These are phyloP conservation scores for Trapa incisa DNA, from an alignment of 345 rosid species.

Conservation along the genomic window DNA sequence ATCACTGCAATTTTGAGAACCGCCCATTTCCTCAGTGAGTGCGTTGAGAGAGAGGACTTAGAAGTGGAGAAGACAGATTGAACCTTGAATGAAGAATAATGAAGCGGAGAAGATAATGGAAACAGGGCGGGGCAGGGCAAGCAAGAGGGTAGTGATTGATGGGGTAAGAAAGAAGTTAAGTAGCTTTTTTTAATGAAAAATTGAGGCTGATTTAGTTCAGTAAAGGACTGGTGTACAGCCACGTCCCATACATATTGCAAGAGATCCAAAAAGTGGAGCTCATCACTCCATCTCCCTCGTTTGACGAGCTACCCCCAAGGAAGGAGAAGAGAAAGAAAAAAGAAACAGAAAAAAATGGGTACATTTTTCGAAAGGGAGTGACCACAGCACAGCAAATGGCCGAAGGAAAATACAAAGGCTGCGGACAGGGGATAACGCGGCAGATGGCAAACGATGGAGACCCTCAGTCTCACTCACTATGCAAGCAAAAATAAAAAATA, in stretches of 20 bases:
- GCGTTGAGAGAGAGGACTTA: no score
- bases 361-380: not conserved
- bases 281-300: not conserved
- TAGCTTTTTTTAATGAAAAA: not conserved
- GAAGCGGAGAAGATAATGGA: not conserved
- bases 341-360: not conserved
- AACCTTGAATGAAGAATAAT: not conserved
- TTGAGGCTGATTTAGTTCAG: not conserved
- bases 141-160: not conserved
- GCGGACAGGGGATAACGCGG: not conserved
- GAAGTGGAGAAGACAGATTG: not conserved
- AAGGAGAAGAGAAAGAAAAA: not conserved
- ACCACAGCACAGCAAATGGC: not conserved
- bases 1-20: not conserved
- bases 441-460: not conserved
- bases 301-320: not conserved
- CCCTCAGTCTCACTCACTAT: not conserved
- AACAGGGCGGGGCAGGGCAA: not conserved
- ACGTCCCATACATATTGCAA: not conserved
- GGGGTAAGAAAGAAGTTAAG: not conserved
- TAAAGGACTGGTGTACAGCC: not conserved
- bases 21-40: not conserved
- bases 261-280: not conserved
- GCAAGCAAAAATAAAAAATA: not conserved
- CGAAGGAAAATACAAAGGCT: not conserved